phyloP scores from a whole-genome alignment of 345 rosid species.

The Gossypium raimondii region DNA sequence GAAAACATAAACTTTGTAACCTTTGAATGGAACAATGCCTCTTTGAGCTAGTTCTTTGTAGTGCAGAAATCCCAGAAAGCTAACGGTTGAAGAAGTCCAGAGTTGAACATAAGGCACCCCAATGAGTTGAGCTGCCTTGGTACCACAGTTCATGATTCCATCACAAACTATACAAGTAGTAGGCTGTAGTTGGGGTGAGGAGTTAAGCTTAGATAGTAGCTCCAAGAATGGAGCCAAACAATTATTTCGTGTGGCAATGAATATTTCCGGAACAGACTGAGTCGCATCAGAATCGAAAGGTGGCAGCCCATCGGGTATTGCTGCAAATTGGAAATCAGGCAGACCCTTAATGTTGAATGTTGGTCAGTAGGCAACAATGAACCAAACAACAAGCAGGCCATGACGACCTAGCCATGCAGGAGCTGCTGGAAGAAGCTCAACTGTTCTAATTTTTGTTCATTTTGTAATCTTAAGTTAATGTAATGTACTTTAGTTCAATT shows the following conservation, averaged over 20 bases:
- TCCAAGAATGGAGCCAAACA: conserved; percentile 26
- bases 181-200: conserved; percentile 16
- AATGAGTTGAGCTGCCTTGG: conserved; percentile 12
- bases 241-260: conserved; percentile 7
- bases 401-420: too few species aligned
- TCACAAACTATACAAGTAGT: conserved; percentile 33
- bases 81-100: too few species aligned
- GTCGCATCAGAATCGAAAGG: neutral
- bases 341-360: neutral
- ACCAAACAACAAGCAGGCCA: too few species aligned
- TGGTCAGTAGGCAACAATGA: too few species aligned
- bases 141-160: conserved; percentile 21
- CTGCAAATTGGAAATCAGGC: neutral
- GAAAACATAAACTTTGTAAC: conserved; percentile 9
- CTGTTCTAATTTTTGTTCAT: too few species aligned
- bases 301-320: conserved; percentile 16
- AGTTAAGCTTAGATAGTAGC: conserved; percentile 21
- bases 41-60: too few species aligned
- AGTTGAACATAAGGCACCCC: neutral
- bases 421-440: too few species aligned
- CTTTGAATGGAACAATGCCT: conserved; percentile 26
- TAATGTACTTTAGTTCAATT: too few species aligned
- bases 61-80: too few species aligned
- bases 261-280: conserved; percentile 10
- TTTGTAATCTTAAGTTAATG: too few species aligned